phyloP scores from a whole-genome alignment of 2,329 filamentous ascomycete genomes.

The Nemania sp. region DNA sequence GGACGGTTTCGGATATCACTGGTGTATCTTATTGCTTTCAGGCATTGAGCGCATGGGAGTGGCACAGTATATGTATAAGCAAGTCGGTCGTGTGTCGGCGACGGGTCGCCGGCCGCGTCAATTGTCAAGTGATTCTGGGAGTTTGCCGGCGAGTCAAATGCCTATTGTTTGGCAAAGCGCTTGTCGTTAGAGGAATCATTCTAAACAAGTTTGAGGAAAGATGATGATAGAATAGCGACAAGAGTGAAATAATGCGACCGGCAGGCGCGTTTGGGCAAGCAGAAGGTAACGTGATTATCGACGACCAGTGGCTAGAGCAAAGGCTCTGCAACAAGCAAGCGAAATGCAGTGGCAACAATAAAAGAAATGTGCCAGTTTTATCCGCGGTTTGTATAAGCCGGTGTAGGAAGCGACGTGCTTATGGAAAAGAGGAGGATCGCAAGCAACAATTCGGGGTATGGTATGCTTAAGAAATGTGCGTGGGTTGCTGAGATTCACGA shows the following conservation, averaged over 20 bases:
- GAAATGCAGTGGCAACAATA: slow-evolving; percentile 26
- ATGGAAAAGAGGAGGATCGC: slow-evolving; percentile 17
- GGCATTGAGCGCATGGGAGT: slow-evolving; percentile 12
- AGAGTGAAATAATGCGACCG: slow-evolving; percentile 29
- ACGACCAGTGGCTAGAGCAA: slow-evolving; percentile 32
- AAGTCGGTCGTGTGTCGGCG: slow-evolving; percentile 27
- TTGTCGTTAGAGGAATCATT: slow-evolving; percentile 60
- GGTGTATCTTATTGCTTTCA: no score
- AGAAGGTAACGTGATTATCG: slow-evolving; percentile 35
- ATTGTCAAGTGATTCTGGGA: slow-evolving; percentile 35
- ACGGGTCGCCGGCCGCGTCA: slow-evolving; percentile 27
- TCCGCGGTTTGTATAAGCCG: slow-evolving; percentile 29
- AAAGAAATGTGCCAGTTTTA: slow-evolving; percentile 35
- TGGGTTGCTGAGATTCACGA: slow-evolving; percentile 16
- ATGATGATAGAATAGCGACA: slow-evolving; percentile 31
- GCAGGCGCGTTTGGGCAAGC: slow-evolving; percentile 35
- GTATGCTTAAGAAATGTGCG: slow-evolving; percentile 11
- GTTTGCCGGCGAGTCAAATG: slow-evolving; percentile 33
- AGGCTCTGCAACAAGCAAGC: slow-evolving; percentile 41
- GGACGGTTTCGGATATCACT: no score
- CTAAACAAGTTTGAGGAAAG: slow-evolving; percentile 40
- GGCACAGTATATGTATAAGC: slow-evolving; percentile 27
- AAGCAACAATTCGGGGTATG: slow-evolving; percentile 15
- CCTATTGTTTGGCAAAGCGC: slow-evolving; percentile 56
- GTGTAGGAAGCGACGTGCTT: slow-evolving; percentile 25